These are phyloP conservation scores for Tulasnella sp. DNA, from an alignment of 768 basidiomycete genomes.

Conservation along the genomic window DNA sequence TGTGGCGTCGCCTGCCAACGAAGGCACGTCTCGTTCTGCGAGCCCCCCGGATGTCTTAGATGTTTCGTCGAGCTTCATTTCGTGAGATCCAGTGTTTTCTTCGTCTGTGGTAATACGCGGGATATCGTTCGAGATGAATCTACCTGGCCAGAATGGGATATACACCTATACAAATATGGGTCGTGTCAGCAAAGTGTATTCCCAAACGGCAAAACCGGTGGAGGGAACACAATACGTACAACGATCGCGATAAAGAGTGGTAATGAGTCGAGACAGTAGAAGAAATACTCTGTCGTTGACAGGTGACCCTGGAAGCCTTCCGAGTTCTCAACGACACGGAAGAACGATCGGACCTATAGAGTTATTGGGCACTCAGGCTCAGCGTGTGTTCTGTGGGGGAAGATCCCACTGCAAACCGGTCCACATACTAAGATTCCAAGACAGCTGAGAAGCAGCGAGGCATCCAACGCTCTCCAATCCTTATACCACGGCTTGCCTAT, in stretches of 20 bases:
- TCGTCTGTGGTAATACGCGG: no score
- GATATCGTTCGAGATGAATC: conserved; percentile 15
- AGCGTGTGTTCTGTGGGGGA: background rate
- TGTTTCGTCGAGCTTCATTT: no score
- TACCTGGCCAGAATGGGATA: conserved; percentile 50
- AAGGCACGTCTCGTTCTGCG: no score
- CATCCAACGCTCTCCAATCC: conserved; percentile 51
- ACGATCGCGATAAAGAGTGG: conserved; percentile 52
- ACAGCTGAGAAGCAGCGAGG: conserved; percentile 43
- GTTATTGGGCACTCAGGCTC: background rate
- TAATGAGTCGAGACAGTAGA: conserved; percentile 58
- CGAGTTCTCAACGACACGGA: conserved; percentile 46
- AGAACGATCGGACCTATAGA: conserved; percentile 45
- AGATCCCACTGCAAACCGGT: background rate
- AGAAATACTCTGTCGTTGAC: conserved; percentile 46
- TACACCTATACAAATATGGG: background rate
- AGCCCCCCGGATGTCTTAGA: no score
- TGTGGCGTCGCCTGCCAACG: no score
- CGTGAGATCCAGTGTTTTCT: no score
- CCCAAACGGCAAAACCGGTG: background rate
- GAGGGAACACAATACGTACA: conserved; percentile 33
- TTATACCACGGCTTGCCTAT: conserved; percentile 35
- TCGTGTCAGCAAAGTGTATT: background rate
- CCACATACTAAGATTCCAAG: conserved; percentile 46
- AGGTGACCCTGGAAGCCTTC: conserved; percentile 53